Conservation (phyloP, 2,329 filamentous ascomycete genomes). For the Aquanectria penicillioides region DNA sequence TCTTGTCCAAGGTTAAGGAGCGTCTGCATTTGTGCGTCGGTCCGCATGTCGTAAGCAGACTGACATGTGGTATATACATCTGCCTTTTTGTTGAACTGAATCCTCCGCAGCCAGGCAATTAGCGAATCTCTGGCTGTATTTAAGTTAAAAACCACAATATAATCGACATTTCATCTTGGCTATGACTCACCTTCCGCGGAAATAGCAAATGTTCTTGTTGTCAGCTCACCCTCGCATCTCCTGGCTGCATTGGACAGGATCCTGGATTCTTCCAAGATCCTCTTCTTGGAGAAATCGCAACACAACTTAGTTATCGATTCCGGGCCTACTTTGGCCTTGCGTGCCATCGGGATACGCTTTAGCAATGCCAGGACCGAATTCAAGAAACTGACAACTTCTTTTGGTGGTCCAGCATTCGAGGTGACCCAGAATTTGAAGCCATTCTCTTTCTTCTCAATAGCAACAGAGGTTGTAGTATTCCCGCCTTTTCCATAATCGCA, state of each 20-base stretch:
- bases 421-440: slow-evolving; percentile 56
- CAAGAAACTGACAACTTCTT: slow-evolving; percentile 45
- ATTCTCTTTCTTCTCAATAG: slow-evolving; percentile 46
- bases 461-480: slow-evolving; percentile 55
- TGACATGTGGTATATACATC: slow-evolving; percentile 15
- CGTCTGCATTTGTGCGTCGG: slow-evolving; percentile 28
- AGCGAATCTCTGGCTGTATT: slow-evolving; percentile 8
- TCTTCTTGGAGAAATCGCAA: slow-evolving; percentile 29
- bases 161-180: neutral
- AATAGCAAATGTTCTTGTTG: neutral
- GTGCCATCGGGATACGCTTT: neutral
- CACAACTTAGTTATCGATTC: slow-evolving; percentile 14
- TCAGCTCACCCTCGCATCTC: slow-evolving; percentile 27
- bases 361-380: slow-evolving; percentile 33
- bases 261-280: slow-evolving; percentile 37
- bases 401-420: slow-evolving; percentile 46
- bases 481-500: slow-evolving; percentile 60
- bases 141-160: neutral
- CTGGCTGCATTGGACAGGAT: slow-evolving; percentile 23
- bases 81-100: neutral
- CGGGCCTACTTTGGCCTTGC: neutral
- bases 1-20: slow-evolving; percentile 8
- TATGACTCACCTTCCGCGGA: slow-evolving; percentile 18
- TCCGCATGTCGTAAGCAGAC: slow-evolving; percentile 28
- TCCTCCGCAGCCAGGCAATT: slow-evolving; percentile 23